Base-by-base conservation (phyloP, 371 early-diverging fungal species). In the Mortierella sp. region DNA sequence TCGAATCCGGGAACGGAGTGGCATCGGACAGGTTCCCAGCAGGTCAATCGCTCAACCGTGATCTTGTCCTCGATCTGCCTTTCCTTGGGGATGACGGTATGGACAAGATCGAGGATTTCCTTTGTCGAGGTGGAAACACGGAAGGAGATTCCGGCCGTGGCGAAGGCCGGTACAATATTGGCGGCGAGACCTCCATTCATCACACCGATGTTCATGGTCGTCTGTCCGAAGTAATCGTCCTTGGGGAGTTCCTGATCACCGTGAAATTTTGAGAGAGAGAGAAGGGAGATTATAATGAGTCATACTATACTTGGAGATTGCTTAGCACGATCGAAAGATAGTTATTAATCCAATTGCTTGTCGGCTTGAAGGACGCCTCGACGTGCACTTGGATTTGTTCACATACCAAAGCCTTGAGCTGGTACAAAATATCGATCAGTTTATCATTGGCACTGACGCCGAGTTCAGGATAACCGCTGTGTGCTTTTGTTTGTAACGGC, bases 381-480 rank as follows among this genome's bases (percentile, higher is more conserved):
- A 24, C 37, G 15, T 7, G 26, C 34, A 54, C 14, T 41, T 11
- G 24, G 46, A 15, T 15, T 12, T 37, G n/a, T 44, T 43, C 3
- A 19, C 48, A 44, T 66, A 80, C 79, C 54, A 69, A 24, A 8
- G 63, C 42, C 47, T 67, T 59, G 30, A 72, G 31, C 34, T 54
- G 52, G 60, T 59, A 46, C 39, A 81, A 53, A n/a, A 79, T 42
- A 17, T 79, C 78, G 17, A 81, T 60, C 43, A 82, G 43, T 42
- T 76, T 70, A 26, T 68, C 78, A 47, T 69, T 83, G 52, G 83
- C 83, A 24, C 70, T 73, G 39, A 66, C 26, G 17, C 83, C 82
- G 23, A 76, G 78, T 50, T 83, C 79, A 2, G 83, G 83, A 21
- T 82, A 81, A 1, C 82, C 83, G 17, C 79, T 78, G 63, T 83